Evolutionary conservation across 306 rosid genomes (phyloP).

Genomic region (Clitoria ternatea): DNA sequence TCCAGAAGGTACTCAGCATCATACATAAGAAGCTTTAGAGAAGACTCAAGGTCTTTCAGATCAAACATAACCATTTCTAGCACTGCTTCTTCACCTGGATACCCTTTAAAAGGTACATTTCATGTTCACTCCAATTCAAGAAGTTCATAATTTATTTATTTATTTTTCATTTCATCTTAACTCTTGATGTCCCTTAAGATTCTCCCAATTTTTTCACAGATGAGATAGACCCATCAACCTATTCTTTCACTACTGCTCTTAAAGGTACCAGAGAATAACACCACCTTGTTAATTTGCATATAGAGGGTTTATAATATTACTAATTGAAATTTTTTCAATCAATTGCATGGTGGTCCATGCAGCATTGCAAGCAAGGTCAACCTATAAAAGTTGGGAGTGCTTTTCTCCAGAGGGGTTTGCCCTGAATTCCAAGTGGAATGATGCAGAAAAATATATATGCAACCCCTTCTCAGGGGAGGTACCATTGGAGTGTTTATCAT

Average conservation of each 20-base stretch:
- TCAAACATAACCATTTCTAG: constrained; percentile 81
- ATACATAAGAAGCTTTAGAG: constrained; percentile 76
- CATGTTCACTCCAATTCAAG: not conserved
- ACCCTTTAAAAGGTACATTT: constrained; percentile 57
- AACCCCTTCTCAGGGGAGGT: constrained; percentile 92
- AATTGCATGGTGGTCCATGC: constrained; percentile 29
- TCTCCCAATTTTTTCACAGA: constrained; percentile 40
- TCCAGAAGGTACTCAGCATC: constrained; percentile 86
- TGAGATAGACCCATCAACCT: constrained; percentile 92
- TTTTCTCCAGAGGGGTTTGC: constrained; percentile 89
- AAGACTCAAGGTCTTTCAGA: constrained; percentile 76
- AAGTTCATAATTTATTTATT: not conserved
- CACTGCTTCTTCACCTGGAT: constrained; percentile 93
- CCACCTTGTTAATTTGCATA: not conserved
- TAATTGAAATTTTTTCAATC: not conserved
- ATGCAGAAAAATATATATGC: constrained; percentile 92
- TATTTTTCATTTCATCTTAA: not conserved
- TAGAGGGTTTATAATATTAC: not conserved
- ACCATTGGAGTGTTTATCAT: constrained; percentile 91
- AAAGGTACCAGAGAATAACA: constrained; percentile 50
- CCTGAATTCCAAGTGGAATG: constrained; percentile 92
- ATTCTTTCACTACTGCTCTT: constrained; percentile 83
- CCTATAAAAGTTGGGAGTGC: constrained; percentile 62
- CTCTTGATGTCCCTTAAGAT: not conserved
- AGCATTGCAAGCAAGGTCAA: constrained; percentile 84